Conservation (phyloP, 164 flowering plant genomes). For the Litsea cubeba region DNA sequence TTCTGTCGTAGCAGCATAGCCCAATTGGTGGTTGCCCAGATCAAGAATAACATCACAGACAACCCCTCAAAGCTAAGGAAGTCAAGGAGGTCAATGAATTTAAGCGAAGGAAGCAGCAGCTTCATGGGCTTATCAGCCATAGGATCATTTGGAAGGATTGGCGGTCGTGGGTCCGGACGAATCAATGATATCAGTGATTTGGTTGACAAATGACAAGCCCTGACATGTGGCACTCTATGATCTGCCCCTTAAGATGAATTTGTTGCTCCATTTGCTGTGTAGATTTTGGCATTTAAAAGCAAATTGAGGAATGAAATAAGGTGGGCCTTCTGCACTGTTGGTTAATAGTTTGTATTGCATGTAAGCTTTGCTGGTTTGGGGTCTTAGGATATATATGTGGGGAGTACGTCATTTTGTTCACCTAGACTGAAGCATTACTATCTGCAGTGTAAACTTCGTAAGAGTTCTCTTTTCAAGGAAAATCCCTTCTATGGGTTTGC, state of each 20-base stretch:
- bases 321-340: constrained; percentile 7
- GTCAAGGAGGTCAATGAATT: constrained; percentile 35
- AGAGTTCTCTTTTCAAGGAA: background rate
- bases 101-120: constrained; percentile 84
- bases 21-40: constrained; percentile 57
- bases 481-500: too few species aligned
- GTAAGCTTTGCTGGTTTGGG: background rate
- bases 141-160: constrained; percentile 54
- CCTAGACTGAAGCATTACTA: constrained; percentile 1
- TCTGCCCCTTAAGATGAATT: background rate
- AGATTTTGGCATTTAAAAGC: constrained; percentile 3
- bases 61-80: constrained; percentile 41
- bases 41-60: constrained; percentile 29
- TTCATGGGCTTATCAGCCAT: constrained; percentile 63
- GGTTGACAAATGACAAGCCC: constrained; percentile 67
- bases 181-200: constrained; percentile 46
- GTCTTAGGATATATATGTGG: background rate
- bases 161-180: constrained; percentile 60
- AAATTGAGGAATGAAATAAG: constrained; percentile 8
- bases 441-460: constrained; percentile 12
- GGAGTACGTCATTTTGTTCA: too few species aligned
- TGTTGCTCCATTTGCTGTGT: constrained; percentile 11
- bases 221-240: constrained; percentile 7
- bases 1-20: constrained; percentile 84
- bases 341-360: background rate